Evolutionary conservation across 2,329 filamentous ascomycete genomes (phyloP), one percentile per base, ranked within the genome.

Genomic region (Dothideomycetidae sp.): DNA sequence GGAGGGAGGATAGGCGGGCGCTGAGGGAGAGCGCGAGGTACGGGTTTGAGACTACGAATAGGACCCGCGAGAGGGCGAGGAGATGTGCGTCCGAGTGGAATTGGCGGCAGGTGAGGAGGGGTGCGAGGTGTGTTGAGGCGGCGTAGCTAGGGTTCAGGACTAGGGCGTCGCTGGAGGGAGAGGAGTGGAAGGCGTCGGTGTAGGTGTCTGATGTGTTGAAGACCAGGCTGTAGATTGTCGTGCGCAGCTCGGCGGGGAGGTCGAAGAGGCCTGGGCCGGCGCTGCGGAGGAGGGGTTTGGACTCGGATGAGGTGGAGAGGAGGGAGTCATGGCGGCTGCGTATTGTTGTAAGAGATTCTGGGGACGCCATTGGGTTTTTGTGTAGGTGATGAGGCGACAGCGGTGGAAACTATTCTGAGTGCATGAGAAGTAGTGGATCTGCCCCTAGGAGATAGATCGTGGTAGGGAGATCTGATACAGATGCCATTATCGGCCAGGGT

Each of bases 71-170:
- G 33, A 58, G 55, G 9, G 59, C 59, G 10, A 59, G 44, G 7
- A 48, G 37, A 31, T 46, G 45, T 29, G 56, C 54, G 29, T 63
- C 60, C 13, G 47, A 34, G 23, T 53, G 49, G 35, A 62, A 50
- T 39, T 58, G 56, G 16, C 50, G 53, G 43, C 61, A 62, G 3
- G 51, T 52, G 10, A 61, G 47, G 5, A 62, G 54, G 2, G 57
- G 46, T 7, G 42, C 33, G 3, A 63, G 49, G 7, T 49, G 41
- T 2, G 33, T 5, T 5, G 50, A 47, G 10, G 53, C 44, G 15
- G 14, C 43, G 43, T 59, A 54, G 11, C 48, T 40, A 13, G 52
- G 48, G 43, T 56, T 39, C 3, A 52, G 35, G 5, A 10, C 10
- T 12, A n/a, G 9, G 7, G 34, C 11, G n/a, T 10, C 11, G 11